Evolutionary conservation across 2,329 filamentous ascomycete species (phyloP), one percentile per base, ranked within the genome.

Genomic region (Pseudogymnoascus sp.): DNA sequence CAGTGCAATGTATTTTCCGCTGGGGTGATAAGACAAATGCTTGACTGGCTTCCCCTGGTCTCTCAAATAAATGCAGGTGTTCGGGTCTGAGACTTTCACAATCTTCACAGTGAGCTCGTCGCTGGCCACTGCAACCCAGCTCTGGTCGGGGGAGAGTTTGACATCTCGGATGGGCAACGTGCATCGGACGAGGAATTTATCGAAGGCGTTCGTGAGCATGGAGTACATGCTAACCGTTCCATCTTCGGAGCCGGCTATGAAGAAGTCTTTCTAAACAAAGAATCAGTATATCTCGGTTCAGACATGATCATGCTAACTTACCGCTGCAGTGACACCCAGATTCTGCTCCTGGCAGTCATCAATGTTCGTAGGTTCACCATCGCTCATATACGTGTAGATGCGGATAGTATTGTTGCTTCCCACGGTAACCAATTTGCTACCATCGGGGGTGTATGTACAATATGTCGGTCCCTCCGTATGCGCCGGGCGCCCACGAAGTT

Each of bases 61-160:
- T 66, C 89, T 86, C 7, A 99, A 81, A 66, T 88, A 87, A 69
- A 88, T 86, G 59, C 96, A 83, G 66, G 85, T 82, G 21, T 81
- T 86, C 73, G 88, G 92, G 72, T 97, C 90, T 55, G 86, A 80
- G 33, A 88, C 88, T 69, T 88, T 89, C 65, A 99, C 90, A 21
- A 99, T 78, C 73, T 96, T 96, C 67, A 97, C 90, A 1, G 87
- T 89, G 63, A 96, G 79, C 74, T 99, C 94, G 73, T 97, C 95
- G 79, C 92, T 97, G n/a, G 92, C 92, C 27, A 97, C 91, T 31
- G 94, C 94, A 66, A 88, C 90, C 92, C 92, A 97, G 69, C 89
- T 83, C 0, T 84, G 82, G 72, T 97, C 89, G 1, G 85, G 83
- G 2, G 91, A 92, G 12, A 99, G 78, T 3, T 90, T 87, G 60